Conservation (phyloP, 768 basidiomycete species). For the Amanita thiersii region DNA sequence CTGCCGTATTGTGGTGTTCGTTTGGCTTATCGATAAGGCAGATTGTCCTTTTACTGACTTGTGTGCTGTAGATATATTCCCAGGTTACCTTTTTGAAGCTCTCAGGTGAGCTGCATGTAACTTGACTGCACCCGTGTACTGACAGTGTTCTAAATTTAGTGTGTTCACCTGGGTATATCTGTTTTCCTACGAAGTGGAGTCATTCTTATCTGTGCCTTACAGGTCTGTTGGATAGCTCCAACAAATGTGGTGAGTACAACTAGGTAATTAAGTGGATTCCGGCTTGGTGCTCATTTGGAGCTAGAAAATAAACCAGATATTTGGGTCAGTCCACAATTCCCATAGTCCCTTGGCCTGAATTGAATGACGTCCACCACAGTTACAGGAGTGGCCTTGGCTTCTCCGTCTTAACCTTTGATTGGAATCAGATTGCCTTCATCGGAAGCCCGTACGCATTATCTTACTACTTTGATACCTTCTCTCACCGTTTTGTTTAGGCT, state of each 20-base stretch:
- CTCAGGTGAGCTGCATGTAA: slow-evolving; percentile 29
- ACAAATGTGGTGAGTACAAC: slow-evolving; percentile 34
- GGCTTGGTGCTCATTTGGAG: slow-evolving; percentile 5
- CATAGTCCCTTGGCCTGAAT: background rate
- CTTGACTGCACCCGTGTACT: slow-evolving; percentile 3
- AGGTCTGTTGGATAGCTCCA: slow-evolving; percentile 63
- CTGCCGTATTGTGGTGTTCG: slow-evolving; percentile 37
- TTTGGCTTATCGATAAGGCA: slow-evolving; percentile 7
- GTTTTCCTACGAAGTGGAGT: background rate
- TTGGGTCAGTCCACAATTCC: slow-evolving; percentile 30
- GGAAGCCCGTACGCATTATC: slow-evolving; percentile 45
- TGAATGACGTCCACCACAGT: slow-evolving; percentile 15
- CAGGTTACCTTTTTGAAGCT: slow-evolving; percentile 56
- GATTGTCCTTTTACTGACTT: background rate
- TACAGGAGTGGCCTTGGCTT: slow-evolving; percentile 47
- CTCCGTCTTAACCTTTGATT: slow-evolving; percentile 47
- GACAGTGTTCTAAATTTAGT: slow-evolving; percentile 17
- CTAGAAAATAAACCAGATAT: slow-evolving; percentile 50
- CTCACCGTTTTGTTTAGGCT: slow-evolving; percentile 22
- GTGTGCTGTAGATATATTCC: slow-evolving; percentile 43
- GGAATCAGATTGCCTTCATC: slow-evolving; percentile 63
- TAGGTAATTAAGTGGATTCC: background rate
- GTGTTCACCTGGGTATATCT: slow-evolving; percentile 39
- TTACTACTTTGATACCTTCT: background rate
- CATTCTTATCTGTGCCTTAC: slow-evolving; percentile 16